These are phyloP conservation scores for Syzygium grande DNA, from an alignment of 345 rosid genomes.

Conservation along the genomic window DNA sequence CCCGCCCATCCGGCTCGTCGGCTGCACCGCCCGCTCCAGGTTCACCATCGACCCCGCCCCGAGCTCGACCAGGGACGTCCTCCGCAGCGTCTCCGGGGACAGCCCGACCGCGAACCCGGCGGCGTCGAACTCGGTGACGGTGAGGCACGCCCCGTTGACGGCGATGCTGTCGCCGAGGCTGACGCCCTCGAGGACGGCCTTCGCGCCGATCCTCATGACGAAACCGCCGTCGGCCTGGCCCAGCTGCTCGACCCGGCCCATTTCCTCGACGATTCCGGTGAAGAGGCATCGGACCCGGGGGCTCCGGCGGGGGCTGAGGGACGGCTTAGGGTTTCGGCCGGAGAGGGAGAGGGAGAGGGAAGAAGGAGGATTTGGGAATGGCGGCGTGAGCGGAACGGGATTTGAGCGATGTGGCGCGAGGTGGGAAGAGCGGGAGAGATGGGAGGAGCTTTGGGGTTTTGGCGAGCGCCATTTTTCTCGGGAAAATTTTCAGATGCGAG, in stretches of 20 bases:
- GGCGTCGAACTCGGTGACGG: constrained; percentile 57
- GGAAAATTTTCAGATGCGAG: neutral
- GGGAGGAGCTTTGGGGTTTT: constrained; percentile 7
- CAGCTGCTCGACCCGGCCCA: constrained; percentile 52
- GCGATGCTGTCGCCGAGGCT: constrained; percentile 84
- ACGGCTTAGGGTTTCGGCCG: neutral
- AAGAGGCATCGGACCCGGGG: constrained; percentile 41
- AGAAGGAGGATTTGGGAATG: constrained; percentile 9
- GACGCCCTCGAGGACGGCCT: constrained; percentile 54
- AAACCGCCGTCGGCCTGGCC: constrained; percentile 61
- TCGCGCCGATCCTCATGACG: constrained; percentile 51
- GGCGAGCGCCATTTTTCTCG: constrained; percentile 13
- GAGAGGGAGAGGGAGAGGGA: constrained; percentile 19
- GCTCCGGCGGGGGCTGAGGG: constrained; percentile 1
- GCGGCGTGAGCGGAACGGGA: constrained; percentile 11
- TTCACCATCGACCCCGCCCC: constrained; percentile 67
- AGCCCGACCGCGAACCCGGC: constrained; percentile 64
- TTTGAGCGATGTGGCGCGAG: neutral
- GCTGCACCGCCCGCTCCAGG: constrained; percentile 79
- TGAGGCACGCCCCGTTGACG: constrained; percentile 79
- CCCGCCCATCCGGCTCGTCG: constrained; percentile 76
- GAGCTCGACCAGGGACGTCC: constrained; percentile 63
- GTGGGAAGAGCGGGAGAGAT: constrained; percentile 1
- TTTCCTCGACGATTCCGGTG: constrained; percentile 86
- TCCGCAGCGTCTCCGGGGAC: constrained; percentile 72